These are phyloP conservation scores for Micractinium sp. DNA, from an alignment of 139 green algal genomes.

Conservation along the genomic window DNA sequence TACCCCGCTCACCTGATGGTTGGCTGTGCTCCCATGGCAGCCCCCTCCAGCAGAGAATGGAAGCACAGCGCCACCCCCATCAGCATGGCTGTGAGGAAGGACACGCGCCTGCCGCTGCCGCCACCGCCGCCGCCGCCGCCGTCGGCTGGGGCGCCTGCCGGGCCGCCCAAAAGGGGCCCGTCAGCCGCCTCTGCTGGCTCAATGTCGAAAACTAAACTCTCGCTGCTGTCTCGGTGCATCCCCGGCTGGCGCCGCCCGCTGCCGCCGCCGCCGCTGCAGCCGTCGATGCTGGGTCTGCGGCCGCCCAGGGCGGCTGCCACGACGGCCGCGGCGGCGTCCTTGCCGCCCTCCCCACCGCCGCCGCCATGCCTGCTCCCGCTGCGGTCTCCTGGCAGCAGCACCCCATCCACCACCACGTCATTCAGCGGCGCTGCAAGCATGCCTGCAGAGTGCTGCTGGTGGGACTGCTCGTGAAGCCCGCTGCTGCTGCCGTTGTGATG, in stretches of 20 bases:
- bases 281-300: constrained; percentile 2
- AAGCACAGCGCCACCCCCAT: constrained; percentile 82
- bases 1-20: background rate
- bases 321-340: too few relatives aligned
- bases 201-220: constrained; percentile 13
- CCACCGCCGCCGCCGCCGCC: too few relatives aligned
- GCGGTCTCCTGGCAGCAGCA: background rate
- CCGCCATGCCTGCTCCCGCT: background rate
- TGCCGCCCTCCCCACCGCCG: background rate
- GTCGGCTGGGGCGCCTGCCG: too few relatives aligned
- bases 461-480: background rate
- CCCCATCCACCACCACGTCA: background rate
- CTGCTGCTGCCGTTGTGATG: background rate
- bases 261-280: background rate
- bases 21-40: constrained; percentile 78
- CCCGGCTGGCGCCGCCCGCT: background rate
- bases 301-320: background rate
- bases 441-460: background rate
- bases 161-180: background rate
- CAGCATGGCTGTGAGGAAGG: constrained; percentile 76
- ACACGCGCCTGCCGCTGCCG: constrained; percentile 42
- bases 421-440: too few relatives aligned
- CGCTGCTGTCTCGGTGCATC: background rate
- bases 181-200: background rate
- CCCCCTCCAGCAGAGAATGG: constrained; percentile 83